Evolutionary conservation across 1,139 yeast genomes (phyloP).

Genomic region (Casaregolazyma lundiana): DNA sequence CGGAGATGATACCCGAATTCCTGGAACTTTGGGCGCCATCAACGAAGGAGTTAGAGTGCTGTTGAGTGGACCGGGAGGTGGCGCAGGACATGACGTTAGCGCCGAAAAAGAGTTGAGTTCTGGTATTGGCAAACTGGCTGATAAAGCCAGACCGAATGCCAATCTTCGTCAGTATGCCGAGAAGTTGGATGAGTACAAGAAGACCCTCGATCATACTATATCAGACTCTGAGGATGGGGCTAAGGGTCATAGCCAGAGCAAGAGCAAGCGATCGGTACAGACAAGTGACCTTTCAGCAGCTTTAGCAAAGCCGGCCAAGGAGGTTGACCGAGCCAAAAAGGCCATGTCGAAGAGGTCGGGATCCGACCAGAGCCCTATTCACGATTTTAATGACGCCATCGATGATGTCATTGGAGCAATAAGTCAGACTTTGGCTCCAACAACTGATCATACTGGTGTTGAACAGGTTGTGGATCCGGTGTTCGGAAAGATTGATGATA

Average conservation of each 20-base stretch:
- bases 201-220: not conserved
- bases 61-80: not conserved
- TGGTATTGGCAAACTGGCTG: not conserved
- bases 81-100: not conserved
- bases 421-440: conserved; percentile 24
- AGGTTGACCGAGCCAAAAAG: not conserved
- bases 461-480: conserved; percentile 24
- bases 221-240: too few relatives aligned
- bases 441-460: conserved; percentile 13
- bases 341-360: not conserved
- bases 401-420: conserved; percentile 27
- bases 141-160: too few relatives aligned
- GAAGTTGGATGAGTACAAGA: not conserved
- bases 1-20: not conserved
- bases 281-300: not conserved
- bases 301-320: not conserved
- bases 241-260: not conserved
- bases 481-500: conserved; percentile 21
- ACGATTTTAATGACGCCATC: conserved; percentile 30
- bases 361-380: conserved; percentile 16
- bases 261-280: not conserved
- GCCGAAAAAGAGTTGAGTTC: not conserved
- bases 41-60: not conserved
- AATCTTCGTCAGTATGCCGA: too few relatives aligned
- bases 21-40: not conserved